Evolutionary conservation across 192 early-diverging fungal species (phyloP), one percentile per base, ranked within the genome.

Genomic region (Coemansia guatemalensis): DNA sequence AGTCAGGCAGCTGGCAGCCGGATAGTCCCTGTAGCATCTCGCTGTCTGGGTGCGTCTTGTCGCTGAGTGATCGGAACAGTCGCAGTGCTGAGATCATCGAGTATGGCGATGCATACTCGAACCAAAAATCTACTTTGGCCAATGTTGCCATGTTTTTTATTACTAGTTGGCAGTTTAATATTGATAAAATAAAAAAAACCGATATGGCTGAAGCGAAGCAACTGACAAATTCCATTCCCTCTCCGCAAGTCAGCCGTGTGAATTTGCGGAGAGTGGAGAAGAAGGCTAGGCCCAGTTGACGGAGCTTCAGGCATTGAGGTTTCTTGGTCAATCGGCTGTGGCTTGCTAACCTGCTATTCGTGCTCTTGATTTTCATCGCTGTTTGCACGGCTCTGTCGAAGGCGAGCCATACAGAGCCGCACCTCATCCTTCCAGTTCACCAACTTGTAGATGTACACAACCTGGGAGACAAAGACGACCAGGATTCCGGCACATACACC

Each of bases 401-500:
- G 69, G 41, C 65, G 60, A 49, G 66, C 41, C 14, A 44, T 8
- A 25, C 78, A 81, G 35, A 62, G 68, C 35, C 49, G 58, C 25
- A 76, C 74, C 50, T 76, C 74, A 4, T 62, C 26, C 5, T 66
- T 60, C 73, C 73, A 75, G 73, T 75, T 67, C 11, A 64, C 62
- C 32, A 32, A 59, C 30, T 52, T 48, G 47, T 66, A 22, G 35
- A 72, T 65, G 50, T 61, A 56, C 18, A 81, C 66, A 9, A 74
- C 50, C 62, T 75, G 69, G 25, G 53, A 27, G 20, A 75, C 9
- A 12, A 62, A 66, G 6, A 64, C 64, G 5, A 69, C 54, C 24
- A 74, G 64, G 17, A 65, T 65, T 7, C 78, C 89, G 11, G 82
- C 60, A 41, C 81, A 84, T 3, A 86, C 56, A 25, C 86, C 84